A percentile compares a stretch with the other conserved stretches of the same genome.
These are phyloP conservation scores for Lactarius vividus DNA, from an alignment of 768 basidiomycete species.

Conservation along the genomic window DNA sequence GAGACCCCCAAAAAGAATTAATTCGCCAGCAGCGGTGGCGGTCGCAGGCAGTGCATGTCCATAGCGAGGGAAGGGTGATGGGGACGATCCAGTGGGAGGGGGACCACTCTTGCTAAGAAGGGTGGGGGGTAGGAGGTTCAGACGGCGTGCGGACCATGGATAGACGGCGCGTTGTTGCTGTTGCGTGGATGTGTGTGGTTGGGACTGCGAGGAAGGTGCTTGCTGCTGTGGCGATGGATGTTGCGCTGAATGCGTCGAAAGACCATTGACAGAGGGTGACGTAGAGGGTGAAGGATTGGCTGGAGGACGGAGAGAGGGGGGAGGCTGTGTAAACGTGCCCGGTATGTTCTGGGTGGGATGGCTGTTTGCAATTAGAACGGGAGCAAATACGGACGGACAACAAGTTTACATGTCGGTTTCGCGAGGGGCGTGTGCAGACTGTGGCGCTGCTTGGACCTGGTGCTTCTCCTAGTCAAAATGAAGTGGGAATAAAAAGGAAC, in stretches of 20 bases:
- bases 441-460: conserved; percentile 18
- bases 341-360: conserved; percentile 20
- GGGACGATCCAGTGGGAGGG: conserved; percentile 67
- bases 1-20: conserved; percentile 96
- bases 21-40: conserved; percentile 77
- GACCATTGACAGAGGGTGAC: conserved; percentile 37
- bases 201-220: conserved; percentile 30
- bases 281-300: conserved; percentile 35
- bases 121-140: conserved; percentile 65
- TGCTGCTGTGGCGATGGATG: conserved; percentile 36
- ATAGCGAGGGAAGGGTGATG: conserved; percentile 93
- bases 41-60: conserved; percentile 87
- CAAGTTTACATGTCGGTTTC: conserved; percentile 19
- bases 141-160: conserved; percentile 80
- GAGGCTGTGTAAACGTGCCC: conserved; percentile 8
- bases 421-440: conserved; percentile 23
- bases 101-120: conserved; percentile 58
- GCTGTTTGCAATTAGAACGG: conserved; percentile 17
- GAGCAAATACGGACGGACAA: background rate
- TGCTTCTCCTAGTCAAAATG: conserved; percentile 27
- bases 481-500: conserved; percentile 2
- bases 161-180: conserved; percentile 58
- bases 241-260: conserved; percentile 30
- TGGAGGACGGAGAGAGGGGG: conserved; percentile 33
- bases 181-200: conserved; percentile 31